Percentiles rank a stretch among this genome's conserved stretches.
These are phyloP conservation scores for Rutstroemia sp. DNA, from an alignment of 2,329 filamentous ascomycete genomes.

Conservation along the genomic window DNA sequence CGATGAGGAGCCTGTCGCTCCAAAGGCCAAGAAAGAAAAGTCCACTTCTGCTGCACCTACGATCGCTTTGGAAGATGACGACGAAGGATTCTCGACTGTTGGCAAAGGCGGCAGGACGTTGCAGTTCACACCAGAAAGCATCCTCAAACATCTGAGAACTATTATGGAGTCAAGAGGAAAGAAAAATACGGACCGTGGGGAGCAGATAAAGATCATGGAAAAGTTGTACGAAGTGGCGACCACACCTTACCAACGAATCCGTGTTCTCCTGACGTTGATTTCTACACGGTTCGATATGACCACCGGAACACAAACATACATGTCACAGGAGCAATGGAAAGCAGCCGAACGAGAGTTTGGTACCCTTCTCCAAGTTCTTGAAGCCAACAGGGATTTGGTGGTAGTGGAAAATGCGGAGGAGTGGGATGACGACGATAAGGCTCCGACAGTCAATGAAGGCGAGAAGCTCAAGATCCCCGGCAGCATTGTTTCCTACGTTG, in stretches of 20 bases:
- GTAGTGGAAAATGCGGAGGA: conserved; percentile 91
- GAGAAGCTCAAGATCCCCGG: conserved; percentile 88
- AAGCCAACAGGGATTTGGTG: conserved; percentile 71
- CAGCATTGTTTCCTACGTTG: conserved; percentile 88
- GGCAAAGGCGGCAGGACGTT: conserved; percentile 83
- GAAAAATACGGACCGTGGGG: conserved; percentile 93
- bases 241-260: conserved; percentile 89
- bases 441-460: conserved; percentile 62
- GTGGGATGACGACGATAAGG: conserved; percentile 98
- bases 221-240: conserved; percentile 83
- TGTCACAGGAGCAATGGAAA: conserved; percentile 97
- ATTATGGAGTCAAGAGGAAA: conserved; percentile 96
- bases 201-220: conserved; percentile 98
- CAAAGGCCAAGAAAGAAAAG: conserved; percentile 47
- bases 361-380: conserved; percentile 69
- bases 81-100: conserved; percentile 84
- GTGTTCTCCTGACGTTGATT: conserved; percentile 83
- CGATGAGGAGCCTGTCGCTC: conserved; percentile 56
- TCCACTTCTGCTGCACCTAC: conserved; percentile 43
- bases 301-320: conserved; percentile 68
- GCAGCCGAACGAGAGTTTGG: conserved; percentile 80
- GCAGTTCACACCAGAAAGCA: conserved; percentile 92
- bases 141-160: conserved; percentile 88
- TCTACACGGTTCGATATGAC: conserved; percentile 93
- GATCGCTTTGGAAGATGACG: conserved; percentile 50